phyloP scores from a whole-genome alignment of 2,329 filamentous ascomycete species.

The Grosmannia serpens region DNA sequence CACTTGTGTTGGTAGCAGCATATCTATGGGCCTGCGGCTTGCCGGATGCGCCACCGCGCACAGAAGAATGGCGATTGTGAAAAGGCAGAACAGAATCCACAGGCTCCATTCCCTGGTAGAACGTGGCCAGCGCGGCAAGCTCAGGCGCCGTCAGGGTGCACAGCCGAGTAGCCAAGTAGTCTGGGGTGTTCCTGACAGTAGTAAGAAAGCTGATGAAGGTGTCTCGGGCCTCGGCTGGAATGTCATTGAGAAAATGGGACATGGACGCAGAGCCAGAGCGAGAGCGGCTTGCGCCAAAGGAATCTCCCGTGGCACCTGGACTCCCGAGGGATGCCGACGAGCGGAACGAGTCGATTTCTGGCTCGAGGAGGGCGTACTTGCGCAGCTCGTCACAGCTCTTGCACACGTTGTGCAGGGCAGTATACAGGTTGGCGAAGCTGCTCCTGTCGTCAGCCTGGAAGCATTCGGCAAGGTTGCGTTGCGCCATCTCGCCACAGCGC shows the following conservation, averaged over 20 bases:
- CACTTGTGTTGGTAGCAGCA: not conserved
- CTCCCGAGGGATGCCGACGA: conserved; percentile 27
- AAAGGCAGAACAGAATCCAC: conserved; percentile 74
- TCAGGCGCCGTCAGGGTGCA: conserved; percentile 65
- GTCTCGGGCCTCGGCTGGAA: conserved; percentile 64
- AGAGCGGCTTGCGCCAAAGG: not conserved
- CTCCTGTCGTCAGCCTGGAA: conserved; percentile 73
- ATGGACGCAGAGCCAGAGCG: conserved; percentile 29
- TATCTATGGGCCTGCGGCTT: conserved; percentile 1
- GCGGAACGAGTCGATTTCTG: conserved; percentile 56
- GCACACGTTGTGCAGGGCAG: conserved; percentile 68
- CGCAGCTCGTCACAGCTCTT: conserved; percentile 64
- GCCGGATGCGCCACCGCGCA: conserved; percentile 22
- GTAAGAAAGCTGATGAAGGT: conserved; percentile 70
- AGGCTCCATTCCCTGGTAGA: conserved; percentile 67
- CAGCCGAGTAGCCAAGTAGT: conserved; percentile 77
- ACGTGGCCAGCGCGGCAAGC: conserved; percentile 64
- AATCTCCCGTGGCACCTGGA: not conserved
- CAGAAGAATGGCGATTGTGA: conserved; percentile 38
- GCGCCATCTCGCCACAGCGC: conserved; percentile 61
- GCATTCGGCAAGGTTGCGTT: conserved; percentile 65
- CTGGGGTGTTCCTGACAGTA: conserved; percentile 72
- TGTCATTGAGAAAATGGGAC: conserved; percentile 54
- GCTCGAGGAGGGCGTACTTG: conserved; percentile 59
- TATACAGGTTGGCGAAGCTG: conserved; percentile 61